Base-by-base conservation (phyloP, 345 rosid species). In the Mercurialis annua region DNA sequence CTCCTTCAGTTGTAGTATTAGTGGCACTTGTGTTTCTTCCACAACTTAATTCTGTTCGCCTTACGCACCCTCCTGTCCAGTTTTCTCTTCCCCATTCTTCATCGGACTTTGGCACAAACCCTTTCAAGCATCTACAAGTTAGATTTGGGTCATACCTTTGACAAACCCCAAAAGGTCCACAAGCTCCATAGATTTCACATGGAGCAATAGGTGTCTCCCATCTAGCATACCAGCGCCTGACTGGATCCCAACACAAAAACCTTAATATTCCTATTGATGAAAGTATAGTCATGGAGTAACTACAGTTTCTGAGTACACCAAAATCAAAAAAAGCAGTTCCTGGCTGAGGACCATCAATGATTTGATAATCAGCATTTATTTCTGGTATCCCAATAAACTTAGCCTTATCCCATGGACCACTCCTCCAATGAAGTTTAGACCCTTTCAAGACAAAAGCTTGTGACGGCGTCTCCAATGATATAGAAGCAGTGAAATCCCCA, bases 151-250 rank as follows among this genome's bases (percentile, higher is more conserved):
- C 65, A 23, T 33, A 9, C 1, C 65, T 0, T 14, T 70, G 17
- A 36, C 92, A 86, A 16, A 15, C 73, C 1, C 83, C 92, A 50
- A 64, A 84, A 33, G 51, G 49, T 42, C 90, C 92, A 66, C 96
- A 85, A 44, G 17, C 69, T 5, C 76, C 82, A 66, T 83, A 89
- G 20, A 77, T 11, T 62, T 81, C 88, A 64, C 92, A 85, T 0
- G 66, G 66, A 62, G 66, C 10, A 1, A 27, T 17, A 0, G 66
- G 66, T 44, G 66, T 53, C 34, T 44, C 53, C 66, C 66, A 62
- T 46, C 66, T 62, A 17, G 66, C 2, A 62, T 62, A 62, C 66
- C 66, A 62, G 14, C 66, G 53, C 38, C 66, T 62, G 11, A 2
- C 24, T 62, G 3, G 9, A 5, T 16, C 40, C 66, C 66, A 62